phyloP scores from a whole-genome alignment of 495 filamentous ascomycete species.

The Lindgomyces ingoldianus region DNA sequence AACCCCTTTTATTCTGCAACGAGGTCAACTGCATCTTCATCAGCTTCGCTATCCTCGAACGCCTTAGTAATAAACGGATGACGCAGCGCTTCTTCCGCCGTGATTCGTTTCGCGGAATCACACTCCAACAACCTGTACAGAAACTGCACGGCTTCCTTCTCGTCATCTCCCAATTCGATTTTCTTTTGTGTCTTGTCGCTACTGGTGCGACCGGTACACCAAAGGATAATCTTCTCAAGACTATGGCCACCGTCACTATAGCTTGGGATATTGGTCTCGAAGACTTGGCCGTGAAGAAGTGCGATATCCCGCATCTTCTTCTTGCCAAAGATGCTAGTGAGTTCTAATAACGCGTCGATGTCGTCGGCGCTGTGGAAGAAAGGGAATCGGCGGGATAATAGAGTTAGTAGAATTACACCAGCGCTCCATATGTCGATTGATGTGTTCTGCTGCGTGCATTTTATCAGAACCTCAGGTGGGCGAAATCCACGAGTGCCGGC shows the following conservation, averaged over 20 bases:
- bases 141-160: conserved; percentile 67
- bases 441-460: conserved; percentile 94
- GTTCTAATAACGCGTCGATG: conserved; percentile 94
- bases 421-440: conserved; percentile 93
- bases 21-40: conserved; percentile 37
- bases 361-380: conserved; percentile 98
- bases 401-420: conserved; percentile 88
- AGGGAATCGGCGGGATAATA: conserved; percentile 86
- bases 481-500: conserved; percentile 96
- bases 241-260: conserved; percentile 81
- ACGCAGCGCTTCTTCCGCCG: conserved; percentile 66
- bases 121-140: conserved; percentile 68
- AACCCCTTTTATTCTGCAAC: conserved; percentile 10
- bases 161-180: conserved; percentile 56
- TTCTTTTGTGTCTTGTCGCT: conserved; percentile 41
- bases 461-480: conserved; percentile 93
- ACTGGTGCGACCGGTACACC: conserved; percentile 70
- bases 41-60: conserved; percentile 23
- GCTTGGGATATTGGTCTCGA: conserved; percentile 88
- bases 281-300: conserved; percentile 78
- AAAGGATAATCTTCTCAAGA: conserved; percentile 89
- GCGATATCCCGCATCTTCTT: conserved; percentile 79
- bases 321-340: conserved; percentile 90
- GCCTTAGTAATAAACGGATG: conserved; percentile 64
- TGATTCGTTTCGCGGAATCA: conserved; percentile 70